A percentile compares a stretch with the other conserved stretches of the same genome.
Conservation (phyloP, 1,139 yeast genomes). For the Wickerhamiella pararugosa region DNA sequence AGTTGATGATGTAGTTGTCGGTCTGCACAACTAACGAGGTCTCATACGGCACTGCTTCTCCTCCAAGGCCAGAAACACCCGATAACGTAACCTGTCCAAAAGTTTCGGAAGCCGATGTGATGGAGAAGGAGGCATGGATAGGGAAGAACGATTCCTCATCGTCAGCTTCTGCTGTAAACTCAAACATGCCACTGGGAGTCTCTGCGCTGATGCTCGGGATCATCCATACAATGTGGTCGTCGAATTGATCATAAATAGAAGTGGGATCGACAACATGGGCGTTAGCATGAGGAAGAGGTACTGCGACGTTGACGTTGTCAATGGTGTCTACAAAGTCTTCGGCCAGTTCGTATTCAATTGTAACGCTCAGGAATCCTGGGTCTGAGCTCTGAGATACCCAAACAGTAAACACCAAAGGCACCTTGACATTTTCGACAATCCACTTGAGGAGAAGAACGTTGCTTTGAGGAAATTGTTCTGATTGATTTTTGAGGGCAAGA, state of each 20-base stretch:
- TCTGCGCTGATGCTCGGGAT: conserved; percentile 26
- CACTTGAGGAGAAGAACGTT: conserved; percentile 79
- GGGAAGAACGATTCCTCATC: conserved; percentile 87
- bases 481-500: conserved; percentile 61
- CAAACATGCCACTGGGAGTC: conserved; percentile 55
- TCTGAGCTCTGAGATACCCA: conserved; percentile 61
- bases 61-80: conserved; percentile 27
- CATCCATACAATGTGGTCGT: conserved; percentile 28
- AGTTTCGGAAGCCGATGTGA: conserved; percentile 24
- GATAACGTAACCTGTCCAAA: conserved; percentile 34
- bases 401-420: conserved; percentile 67
- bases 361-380: conserved; percentile 45
- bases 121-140: conserved; percentile 44
- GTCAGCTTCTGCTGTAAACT: conserved; percentile 56
- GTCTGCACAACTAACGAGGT: conserved; percentile 45
- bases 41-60: conserved; percentile 51
- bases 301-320: conserved; percentile 42
- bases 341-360: conserved; percentile 68
- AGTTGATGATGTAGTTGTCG: conserved; percentile 49
- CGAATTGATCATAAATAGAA: conserved; percentile 25
- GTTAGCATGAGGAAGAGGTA: conserved; percentile 48
- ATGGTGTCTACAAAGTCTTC: conserved; percentile 35
- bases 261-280: conserved; percentile 35
- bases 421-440: conserved; percentile 30
- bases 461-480: conserved; percentile 77